These are phyloP conservation scores for Fonsecaea nubica DNA, from an alignment of 2,329 filamentous ascomycete genomes.

Conservation along the genomic window DNA sequence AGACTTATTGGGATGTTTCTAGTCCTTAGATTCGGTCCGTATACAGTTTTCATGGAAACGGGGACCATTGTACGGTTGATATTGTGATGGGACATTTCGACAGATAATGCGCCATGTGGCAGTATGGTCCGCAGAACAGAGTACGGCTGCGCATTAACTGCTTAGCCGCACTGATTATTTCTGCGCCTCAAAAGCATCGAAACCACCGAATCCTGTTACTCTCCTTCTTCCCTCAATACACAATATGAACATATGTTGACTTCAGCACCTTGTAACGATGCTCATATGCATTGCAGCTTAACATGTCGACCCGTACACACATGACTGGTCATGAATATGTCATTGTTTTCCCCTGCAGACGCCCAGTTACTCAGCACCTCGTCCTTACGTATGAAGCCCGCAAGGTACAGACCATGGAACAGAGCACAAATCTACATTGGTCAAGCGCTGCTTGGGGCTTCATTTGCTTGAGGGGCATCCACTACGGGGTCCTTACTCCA, in stretches of 20 bases:
- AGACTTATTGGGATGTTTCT: background rate
- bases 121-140: background rate
- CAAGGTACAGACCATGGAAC: background rate
- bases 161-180: background rate
- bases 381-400: constrained; percentile 20
- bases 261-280: background rate
- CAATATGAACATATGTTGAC: background rate
- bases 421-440: constrained; percentile 11
- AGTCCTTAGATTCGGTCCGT: background rate
- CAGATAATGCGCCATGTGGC: background rate
- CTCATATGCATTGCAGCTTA: background rate
- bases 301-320: background rate
- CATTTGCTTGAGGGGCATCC: constrained; percentile 12
- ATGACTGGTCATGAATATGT: background rate
- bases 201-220: too few relatives aligned
- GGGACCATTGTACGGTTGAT: background rate
- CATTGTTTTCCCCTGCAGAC: constrained; percentile 8
- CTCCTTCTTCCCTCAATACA: background rate
- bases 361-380: constrained; percentile 17
- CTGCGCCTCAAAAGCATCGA: background rate
- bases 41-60: background rate
- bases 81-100: background rate
- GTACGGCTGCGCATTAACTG: background rate
- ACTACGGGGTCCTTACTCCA: background rate
- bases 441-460: constrained; percentile 13